These are phyloP conservation scores for Perkinsus marinus DNA, from an alignment of 169 alveolate species.

Conservation along the genomic window DNA sequence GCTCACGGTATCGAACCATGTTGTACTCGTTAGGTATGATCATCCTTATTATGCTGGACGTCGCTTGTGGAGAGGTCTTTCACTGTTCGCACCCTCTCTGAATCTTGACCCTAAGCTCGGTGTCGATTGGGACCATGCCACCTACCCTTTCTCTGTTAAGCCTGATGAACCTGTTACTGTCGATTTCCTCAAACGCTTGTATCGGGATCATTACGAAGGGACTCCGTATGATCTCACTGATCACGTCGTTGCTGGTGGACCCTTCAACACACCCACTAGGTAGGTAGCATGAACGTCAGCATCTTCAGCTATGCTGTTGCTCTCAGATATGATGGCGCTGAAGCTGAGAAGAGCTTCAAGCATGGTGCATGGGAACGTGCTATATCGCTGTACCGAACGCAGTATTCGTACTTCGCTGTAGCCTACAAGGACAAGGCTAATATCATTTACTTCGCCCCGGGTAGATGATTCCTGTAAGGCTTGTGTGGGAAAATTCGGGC, in stretches of 20 bases:
- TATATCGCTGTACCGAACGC: background rate
- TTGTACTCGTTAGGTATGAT: background rate
- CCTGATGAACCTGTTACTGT: background rate
- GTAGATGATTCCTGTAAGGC: background rate
- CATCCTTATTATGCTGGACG: background rate
- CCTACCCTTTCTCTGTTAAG: background rate
- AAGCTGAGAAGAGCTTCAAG: background rate
- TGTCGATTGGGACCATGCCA: background rate
- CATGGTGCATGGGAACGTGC: background rate
- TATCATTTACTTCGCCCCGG: background rate
- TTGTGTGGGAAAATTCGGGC: background rate
- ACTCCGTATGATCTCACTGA: background rate
- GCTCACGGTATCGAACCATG: background rate
- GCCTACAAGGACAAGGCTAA: background rate
- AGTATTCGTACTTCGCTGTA: background rate
- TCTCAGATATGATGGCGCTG: background rate
- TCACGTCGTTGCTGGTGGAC: background rate
- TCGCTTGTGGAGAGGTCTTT: background rate
- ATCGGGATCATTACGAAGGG: background rate
- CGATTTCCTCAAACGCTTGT: background rate
- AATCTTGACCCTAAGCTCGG: background rate
- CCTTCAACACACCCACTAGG: background rate
- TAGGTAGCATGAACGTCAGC: background rate
- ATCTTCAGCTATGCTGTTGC: no score
- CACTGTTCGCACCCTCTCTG: background rate